These are phyloP conservation scores for Aspergillus clavatus DNA, from an alignment of 2,329 filamentous ascomycete genomes.

Conservation along the genomic window DNA sequence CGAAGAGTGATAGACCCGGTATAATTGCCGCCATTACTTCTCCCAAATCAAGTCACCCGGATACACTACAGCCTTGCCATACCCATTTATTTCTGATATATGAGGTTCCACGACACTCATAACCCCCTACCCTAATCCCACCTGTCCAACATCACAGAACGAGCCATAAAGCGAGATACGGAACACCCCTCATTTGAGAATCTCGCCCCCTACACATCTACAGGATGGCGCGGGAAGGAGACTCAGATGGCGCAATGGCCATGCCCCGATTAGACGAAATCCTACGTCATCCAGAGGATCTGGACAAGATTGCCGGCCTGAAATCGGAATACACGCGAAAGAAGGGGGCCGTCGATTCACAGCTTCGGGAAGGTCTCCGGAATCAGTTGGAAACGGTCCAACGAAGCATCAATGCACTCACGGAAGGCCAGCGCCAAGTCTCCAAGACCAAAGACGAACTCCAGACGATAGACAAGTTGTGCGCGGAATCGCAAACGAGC, in stretches of 20 bases:
- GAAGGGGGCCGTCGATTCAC: conserved; percentile 84
- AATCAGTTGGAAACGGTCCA: conserved; percentile 95
- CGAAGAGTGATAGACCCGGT: too few species aligned
- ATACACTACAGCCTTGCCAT: too few species aligned
- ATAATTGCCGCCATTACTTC: too few species aligned
- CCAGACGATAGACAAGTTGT: conserved; percentile 96
- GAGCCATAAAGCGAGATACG: neutral
- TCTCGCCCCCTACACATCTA: neutral
- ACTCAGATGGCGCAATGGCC: conserved; percentile 56
- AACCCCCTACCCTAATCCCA: neutral
- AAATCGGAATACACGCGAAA: conserved; percentile 93
- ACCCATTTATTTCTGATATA: too few species aligned
- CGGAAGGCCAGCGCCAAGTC: conserved; percentile 85
- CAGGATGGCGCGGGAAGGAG: conserved; percentile 34
- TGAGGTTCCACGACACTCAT: neutral
- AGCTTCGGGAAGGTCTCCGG: conserved; percentile 79
- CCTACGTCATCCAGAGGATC: conserved; percentile 89
- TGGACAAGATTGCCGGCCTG: conserved; percentile 87
- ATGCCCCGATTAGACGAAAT: conserved; percentile 82
- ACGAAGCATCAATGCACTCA: conserved; percentile 81
- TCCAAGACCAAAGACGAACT: conserved; percentile 96
- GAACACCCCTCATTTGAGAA: neutral
- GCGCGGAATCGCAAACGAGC: conserved; percentile 94
- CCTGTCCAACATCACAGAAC: neutral
- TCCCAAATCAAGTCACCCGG: too few species aligned